A percentile compares a stretch with the other conserved stretches of the same genome.
Conservation (phyloP, 306 rosid genomes). For the Biancaea sappan region DNA sequence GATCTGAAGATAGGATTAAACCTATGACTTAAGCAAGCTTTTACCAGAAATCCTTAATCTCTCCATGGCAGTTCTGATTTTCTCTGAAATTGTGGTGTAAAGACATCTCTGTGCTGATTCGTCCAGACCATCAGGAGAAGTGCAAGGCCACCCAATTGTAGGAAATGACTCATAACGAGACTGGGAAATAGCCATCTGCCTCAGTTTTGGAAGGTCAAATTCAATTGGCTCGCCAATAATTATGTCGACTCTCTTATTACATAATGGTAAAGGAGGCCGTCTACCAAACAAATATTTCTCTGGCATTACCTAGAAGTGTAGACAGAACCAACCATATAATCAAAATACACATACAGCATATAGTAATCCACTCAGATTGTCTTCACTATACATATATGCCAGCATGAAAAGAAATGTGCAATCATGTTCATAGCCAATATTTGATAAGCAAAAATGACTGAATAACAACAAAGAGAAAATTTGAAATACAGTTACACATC, state of each 20-base stretch:
- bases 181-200: conserved; percentile 56
- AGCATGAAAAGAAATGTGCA: conserved; percentile 5
- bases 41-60: conserved; percentile 9
- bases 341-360: conserved; percentile 32
- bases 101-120: conserved; percentile 81
- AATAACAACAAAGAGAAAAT: neutral
- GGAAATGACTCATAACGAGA: conserved; percentile 50
- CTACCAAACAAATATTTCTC: conserved; percentile 68
- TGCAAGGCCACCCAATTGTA: conserved; percentile 62
- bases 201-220: conserved; percentile 69
- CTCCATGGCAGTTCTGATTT: conserved; percentile 72
- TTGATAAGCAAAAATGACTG: neutral
- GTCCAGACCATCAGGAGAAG: conserved; percentile 54
- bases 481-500: conserved; percentile 1
- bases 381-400: neutral
- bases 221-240: conserved; percentile 81
- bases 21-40: neutral
- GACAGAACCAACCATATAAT: conserved; percentile 31
- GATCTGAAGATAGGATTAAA: neutral
- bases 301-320: conserved; percentile 79
- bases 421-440: conserved; percentile 19
- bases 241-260: conserved; percentile 70
- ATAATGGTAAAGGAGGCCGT: conserved; percentile 78
- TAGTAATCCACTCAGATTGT: conserved; percentile 18
- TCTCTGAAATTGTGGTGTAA: conserved; percentile 64